Conservation (phyloP, 768 basidiomycete genomes). For the Pholiota microspora region DNA sequence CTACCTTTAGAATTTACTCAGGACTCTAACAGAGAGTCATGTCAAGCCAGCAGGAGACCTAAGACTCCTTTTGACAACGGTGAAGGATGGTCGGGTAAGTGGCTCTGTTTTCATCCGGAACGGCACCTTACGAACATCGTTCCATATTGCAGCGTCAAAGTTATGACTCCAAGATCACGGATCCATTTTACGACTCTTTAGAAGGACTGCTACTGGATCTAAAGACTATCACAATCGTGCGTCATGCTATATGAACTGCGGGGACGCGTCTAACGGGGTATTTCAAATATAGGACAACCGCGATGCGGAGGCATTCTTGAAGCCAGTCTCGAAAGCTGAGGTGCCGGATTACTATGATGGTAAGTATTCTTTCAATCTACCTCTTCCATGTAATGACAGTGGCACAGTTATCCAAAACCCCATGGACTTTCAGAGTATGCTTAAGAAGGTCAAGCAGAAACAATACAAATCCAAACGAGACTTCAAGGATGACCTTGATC, state of each 20-base stretch:
- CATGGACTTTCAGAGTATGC: constrained; percentile 94
- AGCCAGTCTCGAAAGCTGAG: constrained; percentile 41
- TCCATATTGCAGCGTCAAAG: constrained; percentile 33
- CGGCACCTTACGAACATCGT: constrained; percentile 13
- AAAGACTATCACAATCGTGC: constrained; percentile 68
- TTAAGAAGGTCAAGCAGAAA: constrained; percentile 89
- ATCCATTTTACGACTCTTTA: constrained; percentile 91
- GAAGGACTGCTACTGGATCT: constrained; percentile 88
- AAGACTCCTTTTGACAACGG: constrained; percentile 75
- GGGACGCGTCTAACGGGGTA: constrained; percentile 27
- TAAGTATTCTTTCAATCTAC: neutral
- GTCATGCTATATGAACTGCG: constrained; percentile 22
- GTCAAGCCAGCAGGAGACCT: constrained; percentile 74
- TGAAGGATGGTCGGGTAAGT: constrained; percentile 88
- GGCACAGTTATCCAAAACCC: constrained; percentile 83
- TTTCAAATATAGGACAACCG: constrained; percentile 65
- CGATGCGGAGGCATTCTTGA: constrained; percentile 91
- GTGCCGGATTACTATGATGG: constrained; percentile 9
- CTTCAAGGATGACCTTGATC: constrained; percentile 90
- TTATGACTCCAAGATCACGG: constrained; percentile 70
- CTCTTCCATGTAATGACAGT: neutral
- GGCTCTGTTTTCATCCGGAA: constrained; percentile 15
- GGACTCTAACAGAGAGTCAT: constrained; percentile 79
- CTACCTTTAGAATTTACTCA: constrained; percentile 72
- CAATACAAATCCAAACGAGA: constrained; percentile 92